phyloP scores from a whole-genome alignment of 371 early-diverging fungal species.

The Mucor piriformis region DNA sequence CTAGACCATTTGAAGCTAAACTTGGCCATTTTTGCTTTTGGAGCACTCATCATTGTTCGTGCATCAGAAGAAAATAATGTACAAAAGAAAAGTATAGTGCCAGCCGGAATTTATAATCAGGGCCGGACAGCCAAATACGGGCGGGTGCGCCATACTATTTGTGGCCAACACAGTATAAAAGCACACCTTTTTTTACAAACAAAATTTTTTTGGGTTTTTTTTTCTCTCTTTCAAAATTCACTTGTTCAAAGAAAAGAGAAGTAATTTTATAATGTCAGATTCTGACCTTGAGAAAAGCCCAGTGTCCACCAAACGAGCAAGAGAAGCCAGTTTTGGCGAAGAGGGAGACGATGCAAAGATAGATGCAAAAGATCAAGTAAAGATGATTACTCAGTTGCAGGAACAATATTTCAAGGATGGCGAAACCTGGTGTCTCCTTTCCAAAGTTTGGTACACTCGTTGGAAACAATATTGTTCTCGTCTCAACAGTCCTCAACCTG shows the following conservation, averaged over 20 bases:
- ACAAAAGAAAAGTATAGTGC: too few relatives aligned
- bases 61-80: too few relatives aligned
- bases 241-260: background rate
- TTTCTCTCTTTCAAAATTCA: background rate
- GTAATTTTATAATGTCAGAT: conserved; percentile 24
- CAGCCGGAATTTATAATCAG: too few relatives aligned
- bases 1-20: too few relatives aligned
- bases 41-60: too few relatives aligned
- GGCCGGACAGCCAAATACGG: too few relatives aligned
- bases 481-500: conserved; percentile 8
- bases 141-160: too few relatives aligned
- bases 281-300: conserved; percentile 21
- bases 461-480: conserved; percentile 34
- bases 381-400: conserved; percentile 19
- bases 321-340: conserved; percentile 32
- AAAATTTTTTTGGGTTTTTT: background rate
- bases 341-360: conserved; percentile 9
- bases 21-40: too few relatives aligned
- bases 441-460: conserved; percentile 22
- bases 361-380: conserved; percentile 30
- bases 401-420: conserved; percentile 18
- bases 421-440: conserved; percentile 24
- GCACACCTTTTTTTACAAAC: too few relatives aligned
- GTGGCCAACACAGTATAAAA: too few relatives aligned
- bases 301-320: conserved; percentile 27